Conservation (phyloP, 2,329 filamentous ascomycete species). For the Sporothrix pseudoabietina region DNA sequence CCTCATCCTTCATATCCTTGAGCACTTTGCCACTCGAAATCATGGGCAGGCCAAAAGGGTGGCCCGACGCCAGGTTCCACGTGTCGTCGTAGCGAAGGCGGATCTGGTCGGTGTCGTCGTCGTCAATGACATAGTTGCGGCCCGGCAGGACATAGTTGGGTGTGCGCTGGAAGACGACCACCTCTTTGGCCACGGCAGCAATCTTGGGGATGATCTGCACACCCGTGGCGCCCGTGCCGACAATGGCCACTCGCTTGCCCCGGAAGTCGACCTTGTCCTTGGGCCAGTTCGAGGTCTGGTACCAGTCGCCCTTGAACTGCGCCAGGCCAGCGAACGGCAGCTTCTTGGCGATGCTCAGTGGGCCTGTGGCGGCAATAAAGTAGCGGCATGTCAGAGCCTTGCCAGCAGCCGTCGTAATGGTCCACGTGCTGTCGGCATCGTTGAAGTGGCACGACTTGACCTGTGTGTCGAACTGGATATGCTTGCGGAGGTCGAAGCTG, state of each 20-base stretch:
- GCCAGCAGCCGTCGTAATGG: slow-evolving; percentile 38
- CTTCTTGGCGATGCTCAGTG: slow-evolving; percentile 63
- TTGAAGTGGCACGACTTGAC: slow-evolving; percentile 54
- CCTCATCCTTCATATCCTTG: neutral
- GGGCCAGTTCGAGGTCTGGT: slow-evolving; percentile 62
- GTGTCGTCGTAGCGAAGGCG: slow-evolving; percentile 20
- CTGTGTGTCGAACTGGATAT: slow-evolving; percentile 56
- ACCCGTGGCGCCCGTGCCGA: slow-evolving; percentile 78
- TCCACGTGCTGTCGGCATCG: slow-evolving; percentile 58
- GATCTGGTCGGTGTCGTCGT: slow-evolving; percentile 7
- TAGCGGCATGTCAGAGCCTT: slow-evolving; percentile 52
- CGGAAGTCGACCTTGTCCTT: slow-evolving; percentile 62
- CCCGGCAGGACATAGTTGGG: slow-evolving; percentile 66
- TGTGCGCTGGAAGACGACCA: slow-evolving; percentile 80
- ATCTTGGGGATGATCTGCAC: slow-evolving; percentile 73
- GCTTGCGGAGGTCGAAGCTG: slow-evolving; percentile 47
- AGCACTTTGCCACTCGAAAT: slow-evolving; percentile 11
- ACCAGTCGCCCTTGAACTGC: slow-evolving; percentile 56
- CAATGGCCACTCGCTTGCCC: slow-evolving; percentile 68
- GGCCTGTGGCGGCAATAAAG: slow-evolving; percentile 64
- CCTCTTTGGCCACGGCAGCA: slow-evolving; percentile 62
- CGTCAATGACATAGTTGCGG: slow-evolving; percentile 28
- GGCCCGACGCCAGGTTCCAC: neutral
- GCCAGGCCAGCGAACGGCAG: slow-evolving; percentile 67
- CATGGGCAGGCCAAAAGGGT: slow-evolving; percentile 27